These are phyloP conservation scores for Cadophora sp. DNA, from an alignment of 2,329 filamentous ascomycete genomes.

Conservation along the genomic window DNA sequence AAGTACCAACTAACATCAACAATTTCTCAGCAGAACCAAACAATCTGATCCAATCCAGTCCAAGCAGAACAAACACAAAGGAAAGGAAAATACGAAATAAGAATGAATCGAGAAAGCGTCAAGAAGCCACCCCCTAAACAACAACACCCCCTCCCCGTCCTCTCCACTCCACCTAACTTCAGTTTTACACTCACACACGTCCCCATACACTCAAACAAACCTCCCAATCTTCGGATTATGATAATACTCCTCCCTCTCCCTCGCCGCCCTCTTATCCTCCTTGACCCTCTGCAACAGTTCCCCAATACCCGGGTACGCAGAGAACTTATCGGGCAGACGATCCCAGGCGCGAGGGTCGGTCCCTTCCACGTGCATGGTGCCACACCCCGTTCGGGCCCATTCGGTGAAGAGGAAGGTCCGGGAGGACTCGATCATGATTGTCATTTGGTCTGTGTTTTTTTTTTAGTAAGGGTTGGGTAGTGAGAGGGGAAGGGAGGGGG, in stretches of 20 bases:
- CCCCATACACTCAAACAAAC: not conserved
- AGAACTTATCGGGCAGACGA: slow-evolving; percentile 49
- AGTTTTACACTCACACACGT: not conserved
- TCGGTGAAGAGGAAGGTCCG: slow-evolving; percentile 63
- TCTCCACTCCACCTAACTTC: not conserved
- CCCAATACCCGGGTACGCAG: slow-evolving; percentile 32
- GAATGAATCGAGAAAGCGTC: too few species aligned
- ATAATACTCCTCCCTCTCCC: slow-evolving; percentile 32
- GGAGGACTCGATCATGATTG: slow-evolving; percentile 58
- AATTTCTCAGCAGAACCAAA: too few species aligned
- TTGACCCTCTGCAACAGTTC: slow-evolving; percentile 30
- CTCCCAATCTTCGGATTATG: slow-evolving; percentile 31
- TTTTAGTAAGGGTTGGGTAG: not conserved
- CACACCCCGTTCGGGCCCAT: slow-evolving; percentile 52
- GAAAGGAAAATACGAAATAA: too few species aligned
- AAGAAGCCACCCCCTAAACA: too few species aligned
- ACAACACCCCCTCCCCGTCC: not conserved
- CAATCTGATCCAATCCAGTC: too few species aligned
- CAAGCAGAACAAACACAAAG: too few species aligned
- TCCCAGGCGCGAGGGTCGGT: slow-evolving; percentile 58
- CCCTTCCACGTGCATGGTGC: slow-evolving; percentile 45
- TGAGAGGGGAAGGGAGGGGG: not conserved
- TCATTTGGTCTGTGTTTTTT: slow-evolving; percentile 49
- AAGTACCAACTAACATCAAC: too few species aligned
- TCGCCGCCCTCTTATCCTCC: slow-evolving; percentile 29